These are phyloP conservation scores for Chaetomiaceae sp. DNA, from an alignment of 2,329 filamentous ascomycete genomes.

Conservation along the genomic window DNA sequence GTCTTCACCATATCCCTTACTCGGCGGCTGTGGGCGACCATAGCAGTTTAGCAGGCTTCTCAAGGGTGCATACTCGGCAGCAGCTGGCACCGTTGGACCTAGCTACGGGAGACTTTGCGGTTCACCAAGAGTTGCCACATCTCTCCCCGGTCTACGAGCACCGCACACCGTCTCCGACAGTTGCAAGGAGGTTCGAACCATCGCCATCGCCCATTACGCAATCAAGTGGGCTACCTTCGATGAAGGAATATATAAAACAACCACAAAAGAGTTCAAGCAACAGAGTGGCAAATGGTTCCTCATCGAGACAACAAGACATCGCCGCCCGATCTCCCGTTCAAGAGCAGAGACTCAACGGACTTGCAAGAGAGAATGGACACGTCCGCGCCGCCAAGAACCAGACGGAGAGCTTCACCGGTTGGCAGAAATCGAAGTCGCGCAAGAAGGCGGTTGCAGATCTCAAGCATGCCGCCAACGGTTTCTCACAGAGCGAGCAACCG, in stretches of 20 bases:
- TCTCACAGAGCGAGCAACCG: constrained; percentile 46
- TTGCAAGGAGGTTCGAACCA: constrained; percentile 50
- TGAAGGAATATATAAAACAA: constrained; percentile 22
- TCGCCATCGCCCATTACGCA: constrained; percentile 26
- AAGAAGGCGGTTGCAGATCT: constrained; percentile 45
- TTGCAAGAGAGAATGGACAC: constrained; percentile 48
- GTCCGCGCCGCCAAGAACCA: constrained; percentile 52
- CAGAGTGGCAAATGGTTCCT: constrained; percentile 14
- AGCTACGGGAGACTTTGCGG: constrained; percentile 42
- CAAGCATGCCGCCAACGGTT: constrained; percentile 43
- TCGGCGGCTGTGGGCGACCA: constrained; percentile 28
- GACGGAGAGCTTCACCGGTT: constrained; percentile 40
- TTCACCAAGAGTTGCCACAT: constrained; percentile 44
- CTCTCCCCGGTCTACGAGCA: constrained; percentile 73
- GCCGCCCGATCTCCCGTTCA: constrained; percentile 24
- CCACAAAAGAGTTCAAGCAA: constrained; percentile 17
- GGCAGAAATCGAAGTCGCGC: constrained; percentile 57
- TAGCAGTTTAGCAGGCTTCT: constrained; percentile 30
- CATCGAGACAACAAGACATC: constrained; percentile 29
- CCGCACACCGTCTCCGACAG: constrained; percentile 65
- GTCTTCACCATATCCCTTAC: constrained; percentile 26
- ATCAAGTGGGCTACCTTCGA: constrained; percentile 11
- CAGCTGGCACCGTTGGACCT: constrained; percentile 54
- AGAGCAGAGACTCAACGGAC: constrained; percentile 38
- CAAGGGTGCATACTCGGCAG: constrained; percentile 35